Base-by-base conservation (phyloP, 805 yeast species). In the Candida loeiensis region DNA sequence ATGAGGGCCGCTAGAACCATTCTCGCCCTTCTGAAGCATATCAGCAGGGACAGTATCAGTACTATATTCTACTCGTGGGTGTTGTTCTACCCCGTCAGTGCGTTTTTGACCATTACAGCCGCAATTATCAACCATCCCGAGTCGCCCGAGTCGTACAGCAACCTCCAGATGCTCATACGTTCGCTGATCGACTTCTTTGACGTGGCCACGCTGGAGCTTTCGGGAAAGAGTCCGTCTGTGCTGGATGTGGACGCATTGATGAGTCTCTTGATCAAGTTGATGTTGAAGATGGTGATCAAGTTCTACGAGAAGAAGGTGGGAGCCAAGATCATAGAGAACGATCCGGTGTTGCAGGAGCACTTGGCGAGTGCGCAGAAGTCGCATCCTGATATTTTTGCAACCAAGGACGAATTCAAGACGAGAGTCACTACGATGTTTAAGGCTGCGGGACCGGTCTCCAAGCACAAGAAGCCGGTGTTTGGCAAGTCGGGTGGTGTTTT, bases 1-100 rank as follows among this genome's bases (percentile, higher is more conserved):
- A 43, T 63, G 25, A 58, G 64, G 32, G 55, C 69, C 20, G 66
- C 73, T 4, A 49, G 74, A 20, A 67, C 73, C 1, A 58, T 68
- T 8, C 40, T 68, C 17, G 49, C 50, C 36, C 46, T 64, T 19
- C 50, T 55, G 2, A 50, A 47, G 4, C 50, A 49, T 19, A 24
- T 64, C 12, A 54, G 51, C 22, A 46, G 48, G 11, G 42, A 46
- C 9, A 46, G 47, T 4, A 36, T 53, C 1, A 50, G 61, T 1
- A 41, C 49, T 19, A 50, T 65, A 1, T 57, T 54, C 39, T 46
- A 50, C 36, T 58, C 59, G 29, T 66, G 71, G 71, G 44, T 59
- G 21, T 40, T 57, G 31, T 56, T 54, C 29, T 64, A 51, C 39
- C 66, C 69, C 1, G 46, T 61, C 16, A 47, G 60, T 17, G 72